These are phyloP conservation scores for Phylloporus sp. DNA, from an alignment of 768 basidiomycete species.

Conservation along the genomic window DNA sequence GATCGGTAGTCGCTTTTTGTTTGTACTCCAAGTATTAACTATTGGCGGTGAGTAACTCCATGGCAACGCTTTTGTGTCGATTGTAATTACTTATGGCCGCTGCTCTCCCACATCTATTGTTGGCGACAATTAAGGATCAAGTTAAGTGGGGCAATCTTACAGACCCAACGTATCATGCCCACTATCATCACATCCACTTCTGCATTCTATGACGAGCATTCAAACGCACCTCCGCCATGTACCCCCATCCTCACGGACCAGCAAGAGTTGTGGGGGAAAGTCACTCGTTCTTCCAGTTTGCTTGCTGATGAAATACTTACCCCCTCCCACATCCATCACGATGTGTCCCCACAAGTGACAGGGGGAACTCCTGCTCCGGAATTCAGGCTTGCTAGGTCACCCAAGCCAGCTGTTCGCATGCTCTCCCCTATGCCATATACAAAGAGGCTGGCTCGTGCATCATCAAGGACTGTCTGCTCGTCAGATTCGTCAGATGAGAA, in stretches of 20 bases:
- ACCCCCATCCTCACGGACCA: neutral
- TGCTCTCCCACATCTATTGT: too few relatives aligned
- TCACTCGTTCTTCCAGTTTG: neutral
- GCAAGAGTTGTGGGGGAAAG: conserved; percentile 5
- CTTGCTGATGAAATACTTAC: neutral
- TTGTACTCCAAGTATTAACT: too few relatives aligned
- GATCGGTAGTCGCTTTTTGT: too few relatives aligned
- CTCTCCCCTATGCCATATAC: neutral
- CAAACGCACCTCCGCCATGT: neutral
- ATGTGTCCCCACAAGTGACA: neutral
- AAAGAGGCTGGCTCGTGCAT: neutral
- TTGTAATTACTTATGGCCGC: too few relatives aligned
- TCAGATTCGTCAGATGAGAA: neutral
- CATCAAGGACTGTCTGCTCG: neutral
- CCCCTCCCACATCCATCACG: neutral
- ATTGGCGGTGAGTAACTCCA: too few relatives aligned
- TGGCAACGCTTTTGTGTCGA: too few relatives aligned
- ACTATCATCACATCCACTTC: neutral
- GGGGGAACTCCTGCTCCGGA: neutral
- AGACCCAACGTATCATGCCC: too few relatives aligned
- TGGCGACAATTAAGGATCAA: too few relatives aligned
- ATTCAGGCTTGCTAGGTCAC: neutral
- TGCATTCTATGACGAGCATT: conserved; percentile 1
- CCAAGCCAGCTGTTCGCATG: neutral
- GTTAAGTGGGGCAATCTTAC: too few relatives aligned